Percentiles rank a stretch among this genome's conserved stretches.
Evolutionary conservation across 352 stramenopile species (phyloP).

Genomic region (Thraustochytrium striatum): DNA sequence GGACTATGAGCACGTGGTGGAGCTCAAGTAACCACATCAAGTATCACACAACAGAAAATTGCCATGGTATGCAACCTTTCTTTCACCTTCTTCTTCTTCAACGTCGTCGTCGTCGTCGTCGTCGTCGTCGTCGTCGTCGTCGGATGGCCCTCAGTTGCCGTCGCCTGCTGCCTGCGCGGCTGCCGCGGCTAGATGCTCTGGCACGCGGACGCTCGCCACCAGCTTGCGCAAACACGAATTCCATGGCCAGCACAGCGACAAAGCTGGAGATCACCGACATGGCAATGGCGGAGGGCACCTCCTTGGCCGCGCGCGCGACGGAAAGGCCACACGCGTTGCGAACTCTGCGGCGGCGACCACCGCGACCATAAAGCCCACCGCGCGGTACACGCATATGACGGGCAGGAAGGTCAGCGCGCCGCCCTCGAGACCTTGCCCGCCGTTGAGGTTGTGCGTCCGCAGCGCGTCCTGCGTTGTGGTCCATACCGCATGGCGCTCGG

Average conservation of each 20-base stretch:
- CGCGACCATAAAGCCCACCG: not conserved
- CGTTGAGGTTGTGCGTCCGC: not conserved
- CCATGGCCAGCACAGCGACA: not conserved
- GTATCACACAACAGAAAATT: no score
- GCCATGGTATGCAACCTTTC: no score
- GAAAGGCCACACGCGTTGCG: not conserved
- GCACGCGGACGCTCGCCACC: not conserved
- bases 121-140: no score
- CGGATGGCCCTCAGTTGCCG: no score
- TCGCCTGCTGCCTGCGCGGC: no score
- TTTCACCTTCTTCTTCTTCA: no score
- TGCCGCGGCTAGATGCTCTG: no score
- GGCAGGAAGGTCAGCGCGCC: not conserved
- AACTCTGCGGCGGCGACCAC: not conserved
- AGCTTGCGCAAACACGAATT: not conserved
- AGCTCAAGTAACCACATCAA: no score
- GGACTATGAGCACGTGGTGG: no score
- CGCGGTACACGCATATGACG: not conserved
- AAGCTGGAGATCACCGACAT: not conserved
- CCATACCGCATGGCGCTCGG: not conserved
- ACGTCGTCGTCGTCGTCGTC: no score
- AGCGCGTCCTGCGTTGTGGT: not conserved
- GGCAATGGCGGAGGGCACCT: not conserved
- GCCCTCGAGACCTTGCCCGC: not conserved
- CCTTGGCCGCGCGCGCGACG: not conserved